Percentiles rank a stretch among this genome's conserved stretches.
These are phyloP conservation scores for Rhizopogon vulgaris DNA, from an alignment of 768 basidiomycete species.

Conservation along the genomic window DNA sequence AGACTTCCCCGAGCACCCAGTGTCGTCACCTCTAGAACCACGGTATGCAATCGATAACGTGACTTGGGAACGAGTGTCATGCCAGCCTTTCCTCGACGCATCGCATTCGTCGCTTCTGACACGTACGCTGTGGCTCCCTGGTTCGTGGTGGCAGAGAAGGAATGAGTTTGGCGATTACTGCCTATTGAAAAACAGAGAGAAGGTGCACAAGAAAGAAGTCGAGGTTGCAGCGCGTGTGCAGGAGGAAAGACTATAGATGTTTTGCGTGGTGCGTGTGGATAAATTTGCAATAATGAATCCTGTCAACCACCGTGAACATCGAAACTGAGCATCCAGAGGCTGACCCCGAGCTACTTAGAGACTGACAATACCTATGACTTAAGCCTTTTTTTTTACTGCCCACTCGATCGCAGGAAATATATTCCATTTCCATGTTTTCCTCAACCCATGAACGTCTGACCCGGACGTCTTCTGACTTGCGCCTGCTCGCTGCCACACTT, in stretches of 20 bases:
- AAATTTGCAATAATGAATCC: neutral
- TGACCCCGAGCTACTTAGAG: neutral
- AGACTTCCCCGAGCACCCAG: slow-evolving; percentile 72
- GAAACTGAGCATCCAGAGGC: neutral
- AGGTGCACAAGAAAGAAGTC: slow-evolving; percentile 20
- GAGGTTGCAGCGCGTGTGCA: slow-evolving; percentile 8
- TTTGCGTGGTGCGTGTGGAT: slow-evolving; percentile 1
- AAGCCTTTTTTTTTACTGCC: neutral
- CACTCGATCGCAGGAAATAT: neutral
- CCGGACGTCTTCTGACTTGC: slow-evolving; percentile 36
- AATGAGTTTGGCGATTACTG: slow-evolving; percentile 92
- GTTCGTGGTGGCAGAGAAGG: slow-evolving; percentile 53
- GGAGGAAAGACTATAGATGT: slow-evolving; percentile 1
- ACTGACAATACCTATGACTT: slow-evolving; percentile 9
- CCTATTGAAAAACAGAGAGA: slow-evolving; percentile 60
- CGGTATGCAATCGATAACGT: slow-evolving; percentile 62
- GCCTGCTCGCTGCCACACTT: slow-evolving; percentile 29
- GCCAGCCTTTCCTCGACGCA: slow-evolving; percentile 80
- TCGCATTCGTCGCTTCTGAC: slow-evolving; percentile 65
- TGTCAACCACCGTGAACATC: neutral
- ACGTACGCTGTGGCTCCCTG: slow-evolving; percentile 78
- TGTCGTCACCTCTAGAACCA: slow-evolving; percentile 58
- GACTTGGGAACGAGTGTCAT: slow-evolving; percentile 79
- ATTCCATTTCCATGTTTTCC: slow-evolving; percentile 8
- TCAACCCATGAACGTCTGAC: slow-evolving; percentile 22